Evolutionary conservation across 768 basidiomycete genomes (phyloP), one percentile per base, ranked within the genome.

Genomic region (Candolleomyces efflorescens): DNA sequence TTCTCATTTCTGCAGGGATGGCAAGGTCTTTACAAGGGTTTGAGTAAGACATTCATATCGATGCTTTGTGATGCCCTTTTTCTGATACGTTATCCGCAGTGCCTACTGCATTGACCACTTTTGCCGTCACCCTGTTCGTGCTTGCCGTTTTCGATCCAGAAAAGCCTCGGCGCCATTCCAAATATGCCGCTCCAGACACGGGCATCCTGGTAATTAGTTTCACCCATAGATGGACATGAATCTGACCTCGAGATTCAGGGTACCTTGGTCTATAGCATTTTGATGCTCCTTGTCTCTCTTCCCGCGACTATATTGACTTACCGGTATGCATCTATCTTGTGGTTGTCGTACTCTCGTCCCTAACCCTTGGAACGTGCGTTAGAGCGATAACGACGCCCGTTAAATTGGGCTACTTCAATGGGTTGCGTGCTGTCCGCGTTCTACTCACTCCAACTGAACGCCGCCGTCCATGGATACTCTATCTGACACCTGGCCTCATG

Each of bases 351-450:
- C 51, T 22, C 11, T 37, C 36, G 45, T 37, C 26, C 56, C 49
- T 15, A 47, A 23, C 58, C 41, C 53, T 61, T 24, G 54, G 20
- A 24, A 49, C 38, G 46, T 38, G 32, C 38, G 27, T 20, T 61
- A 94, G 92, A 43, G 81, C 92, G 2, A 88, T 94, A 60, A 92
- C 89, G 1, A 94, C 92, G 1, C 92, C 92, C 0, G 83, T 89
- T 70, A 85, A 80, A 66, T 75, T 94, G 36, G 80, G 86, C 2
- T 91, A 82, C 65, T 78, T 87, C 64, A 73, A 79, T 36, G 74
- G 79, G 2, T 65, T 80, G 55, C 75, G 80, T 59, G 82, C 87
- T 18, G 70, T 93, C 15, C 87, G 88, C 20, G 70, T 86, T 58
- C 75, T 94, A 36, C 76, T 94, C 55, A 94, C 92, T 0, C 87